Percentiles rank a stretch among this genome's conserved stretches.
These are phyloP conservation scores for Mycena galopus DNA, from an alignment of 768 basidiomycete genomes.

Conservation along the genomic window DNA sequence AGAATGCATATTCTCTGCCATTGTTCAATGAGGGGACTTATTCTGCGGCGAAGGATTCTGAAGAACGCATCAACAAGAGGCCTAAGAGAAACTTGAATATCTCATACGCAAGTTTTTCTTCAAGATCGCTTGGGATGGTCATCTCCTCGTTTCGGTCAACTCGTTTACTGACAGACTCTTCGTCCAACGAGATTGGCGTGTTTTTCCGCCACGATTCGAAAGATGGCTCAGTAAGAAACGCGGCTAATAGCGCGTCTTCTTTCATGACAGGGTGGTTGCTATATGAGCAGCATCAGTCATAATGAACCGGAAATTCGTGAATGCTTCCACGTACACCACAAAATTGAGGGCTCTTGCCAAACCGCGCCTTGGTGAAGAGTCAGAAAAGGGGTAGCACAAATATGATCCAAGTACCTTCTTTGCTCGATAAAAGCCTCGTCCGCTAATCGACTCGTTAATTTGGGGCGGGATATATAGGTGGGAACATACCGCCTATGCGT, in stretches of 20 bases:
- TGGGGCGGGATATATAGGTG: neutral
- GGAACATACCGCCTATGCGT: constrained; percentile 83
- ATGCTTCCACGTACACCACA: constrained; percentile 66
- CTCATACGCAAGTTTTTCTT: constrained; percentile 85
- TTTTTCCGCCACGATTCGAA: constrained; percentile 93
- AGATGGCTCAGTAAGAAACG: constrained; percentile 86
- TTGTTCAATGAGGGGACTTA: constrained; percentile 85
- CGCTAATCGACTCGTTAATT: constrained; percentile 55
- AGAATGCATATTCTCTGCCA: constrained; percentile 93
- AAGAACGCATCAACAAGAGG: constrained; percentile 22
- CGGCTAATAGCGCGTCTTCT: constrained; percentile 85
- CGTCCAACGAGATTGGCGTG: constrained; percentile 81
- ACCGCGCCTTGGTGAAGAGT: constrained; percentile 68
- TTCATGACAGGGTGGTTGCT: constrained; percentile 94
- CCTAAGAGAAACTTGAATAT: neutral
- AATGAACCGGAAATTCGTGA: neutral
- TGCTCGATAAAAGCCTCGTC: constrained; percentile 95
- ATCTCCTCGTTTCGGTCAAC: constrained; percentile 90
- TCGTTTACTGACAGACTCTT: constrained; percentile 86
- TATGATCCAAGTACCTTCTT: constrained; percentile 65
- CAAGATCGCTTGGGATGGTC: constrained; percentile 92
- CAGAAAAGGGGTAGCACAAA: constrained; percentile 17
- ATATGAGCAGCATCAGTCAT: constrained; percentile 12
- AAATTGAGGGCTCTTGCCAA: constrained; percentile 85
- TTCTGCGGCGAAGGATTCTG: constrained; percentile 81